Percentiles rank a stretch among this genome's conserved stretches.
These are phyloP conservation scores for Kalmanozyma brasiliensis DNA, from an alignment of 1,284 basidiomycete species.

Conservation along the genomic window DNA sequence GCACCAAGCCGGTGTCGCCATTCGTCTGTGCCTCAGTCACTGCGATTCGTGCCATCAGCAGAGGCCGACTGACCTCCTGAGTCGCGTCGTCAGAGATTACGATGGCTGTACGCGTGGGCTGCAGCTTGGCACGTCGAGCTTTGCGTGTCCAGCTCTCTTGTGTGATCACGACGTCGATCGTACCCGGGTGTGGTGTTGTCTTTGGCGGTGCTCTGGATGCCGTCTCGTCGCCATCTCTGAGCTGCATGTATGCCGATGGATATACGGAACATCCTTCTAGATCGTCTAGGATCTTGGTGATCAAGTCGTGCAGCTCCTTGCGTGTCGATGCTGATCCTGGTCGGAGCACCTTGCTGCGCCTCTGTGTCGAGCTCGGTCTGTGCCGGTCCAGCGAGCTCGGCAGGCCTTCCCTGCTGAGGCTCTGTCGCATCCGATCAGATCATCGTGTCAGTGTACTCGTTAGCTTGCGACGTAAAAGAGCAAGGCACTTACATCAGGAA, in stretches of 20 bases:
- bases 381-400: slow-evolving; percentile 3
- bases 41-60: slow-evolving; percentile 19
- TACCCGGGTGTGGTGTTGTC: background rate
- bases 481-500: slow-evolving; percentile 15
- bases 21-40: slow-evolving; percentile 2
- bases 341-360: slow-evolving; percentile 1
- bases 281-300: slow-evolving; percentile 1
- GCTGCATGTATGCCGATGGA: background rate
- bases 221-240: too few species aligned
- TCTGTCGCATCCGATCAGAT: background rate
- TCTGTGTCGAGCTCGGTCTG: slow-evolving; percentile 6
- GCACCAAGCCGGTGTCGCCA: slow-evolving; percentile 10
- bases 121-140: slow-evolving; percentile 27
- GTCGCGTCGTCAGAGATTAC: too few species aligned
- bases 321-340: slow-evolving; percentile 21
- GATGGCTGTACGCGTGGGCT: too few species aligned
- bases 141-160: slow-evolving; percentile 28
- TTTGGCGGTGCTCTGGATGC: background rate
- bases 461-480: accelerated
- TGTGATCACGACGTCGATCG: slow-evolving; percentile 13
- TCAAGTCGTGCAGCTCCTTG: slow-evolving; percentile 11
- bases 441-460: background rate
- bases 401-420: slow-evolving; percentile 3
- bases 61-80: too few species aligned
- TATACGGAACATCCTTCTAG: slow-evolving; percentile 22